Base-by-base conservation (phyloP, 2,329 filamentous ascomycete genomes). In the Lizonia empirigonia region DNA sequence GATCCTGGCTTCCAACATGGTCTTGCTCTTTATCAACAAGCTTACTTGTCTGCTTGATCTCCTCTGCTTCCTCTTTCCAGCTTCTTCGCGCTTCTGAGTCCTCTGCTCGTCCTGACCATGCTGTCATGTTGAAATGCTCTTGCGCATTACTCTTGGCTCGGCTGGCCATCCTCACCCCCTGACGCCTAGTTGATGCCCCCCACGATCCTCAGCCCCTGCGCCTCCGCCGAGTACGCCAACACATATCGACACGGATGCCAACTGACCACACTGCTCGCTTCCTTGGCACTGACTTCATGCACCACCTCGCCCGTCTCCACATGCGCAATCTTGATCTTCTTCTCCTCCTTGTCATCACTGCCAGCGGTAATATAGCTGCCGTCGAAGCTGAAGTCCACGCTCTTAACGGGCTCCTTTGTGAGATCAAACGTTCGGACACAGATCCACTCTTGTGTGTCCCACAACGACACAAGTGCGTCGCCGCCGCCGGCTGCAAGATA, bases 211-310 rank as follows among this genome's bases (percentile, higher is more conserved):
- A 92, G 72, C 1, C 86, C 86, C 27, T 68, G 59, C 8, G 84
- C 73, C 65, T 92, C 89, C 44, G 76, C 76, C 12, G 84, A 84
- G 68, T 90, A 91, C 2, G 89, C 89, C 52, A 93, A 74, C 59
- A 83, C 85, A 69, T 92, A 92, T 49, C 85, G 80, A 33, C 82
- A 86, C 2, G 89, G 89, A 58, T 90, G 88, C 89, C 89, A 92
- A 2, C 86, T 82, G 7, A 91, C 86, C 9, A 88, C 80, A 1
- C 85, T 83, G 46, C 83, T 85, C 10, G 86, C 76, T 18, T 83
- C 81, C 1, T 78, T 77, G 8, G 88, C 87, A 70, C 90, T 90
- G 59, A 91, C 81, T 2, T 81, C 88, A 68, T 90, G 82, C 12
- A 91, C 81, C 58, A 84, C 81, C 35, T 91, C 88, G 18, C 89